A percentile compares a stretch with the other conserved stretches of the same genome.
These are phyloP conservation scores for Linanthus parryae DNA, from an alignment of 148 eudicot species.

Conservation along the genomic window DNA sequence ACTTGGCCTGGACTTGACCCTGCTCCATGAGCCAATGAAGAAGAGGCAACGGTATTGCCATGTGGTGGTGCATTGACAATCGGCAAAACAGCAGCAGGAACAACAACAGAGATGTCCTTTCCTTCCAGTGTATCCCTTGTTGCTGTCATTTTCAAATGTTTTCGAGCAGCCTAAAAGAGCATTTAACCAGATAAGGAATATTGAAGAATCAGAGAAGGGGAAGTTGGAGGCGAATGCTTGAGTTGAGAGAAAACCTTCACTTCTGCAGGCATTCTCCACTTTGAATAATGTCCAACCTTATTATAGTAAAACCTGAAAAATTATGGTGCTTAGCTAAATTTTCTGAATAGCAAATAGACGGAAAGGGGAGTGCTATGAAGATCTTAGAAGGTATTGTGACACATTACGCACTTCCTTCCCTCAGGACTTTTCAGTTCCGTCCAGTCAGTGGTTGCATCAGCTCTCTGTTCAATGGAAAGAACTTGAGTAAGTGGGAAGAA, in stretches of 20 bases:
- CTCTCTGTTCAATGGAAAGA: slow-evolving; percentile 52
- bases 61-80: slow-evolving; percentile 28
- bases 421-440: slow-evolving; percentile 67
- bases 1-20: slow-evolving; percentile 42
- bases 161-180: slow-evolving; percentile 64
- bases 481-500: slow-evolving; percentile 13
- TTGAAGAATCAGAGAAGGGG: background rate
- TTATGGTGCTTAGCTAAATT: slow-evolving; percentile 1
- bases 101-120: slow-evolving; percentile 25
- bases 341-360: background rate
- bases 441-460: slow-evolving; percentile 98
- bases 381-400: slow-evolving; percentile 5
- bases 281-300: slow-evolving; percentile 72
- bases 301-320: slow-evolving; percentile 76
- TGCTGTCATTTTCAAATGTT: slow-evolving; percentile 38
- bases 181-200: slow-evolving; percentile 1
- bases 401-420: slow-evolving; percentile 63
- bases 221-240: background rate
- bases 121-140: slow-evolving; percentile 20
- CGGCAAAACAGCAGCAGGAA: slow-evolving; percentile 27
- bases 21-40: slow-evolving; percentile 19
- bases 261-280: slow-evolving; percentile 89
- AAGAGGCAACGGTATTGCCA: slow-evolving; percentile 17
- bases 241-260: slow-evolving; percentile 66
- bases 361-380: slow-evolving; percentile 3